Conservation (phyloP, 1,284 basidiomycete genomes). For the Takashimella koratensis region DNA sequence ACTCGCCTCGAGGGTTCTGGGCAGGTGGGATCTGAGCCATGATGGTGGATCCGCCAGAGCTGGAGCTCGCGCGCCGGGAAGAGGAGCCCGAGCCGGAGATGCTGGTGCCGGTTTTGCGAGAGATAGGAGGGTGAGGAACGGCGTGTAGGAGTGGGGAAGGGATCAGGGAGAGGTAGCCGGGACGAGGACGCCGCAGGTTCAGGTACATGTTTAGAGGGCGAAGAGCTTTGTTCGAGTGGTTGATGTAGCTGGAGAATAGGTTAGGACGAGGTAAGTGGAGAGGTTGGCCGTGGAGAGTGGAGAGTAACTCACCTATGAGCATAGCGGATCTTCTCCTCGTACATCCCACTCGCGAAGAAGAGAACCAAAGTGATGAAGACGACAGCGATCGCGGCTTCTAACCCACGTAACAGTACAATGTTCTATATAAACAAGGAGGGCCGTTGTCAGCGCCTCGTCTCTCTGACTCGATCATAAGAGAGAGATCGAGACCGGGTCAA, state of each 20-base stretch:
- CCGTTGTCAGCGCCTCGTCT: neutral
- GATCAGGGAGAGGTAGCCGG: conserved; percentile 53
- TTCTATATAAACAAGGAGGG: conserved; percentile 11
- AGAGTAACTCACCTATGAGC: conserved; percentile 72
- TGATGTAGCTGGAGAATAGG: conserved; percentile 71
- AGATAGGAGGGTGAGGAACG: conserved; percentile 61
- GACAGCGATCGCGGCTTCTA: conserved; percentile 72
- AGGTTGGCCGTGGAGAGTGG: neutral
- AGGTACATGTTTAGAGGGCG: conserved; percentile 95
- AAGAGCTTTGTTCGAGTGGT: conserved; percentile 88
- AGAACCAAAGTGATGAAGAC: conserved; percentile 83
- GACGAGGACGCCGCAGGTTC: conserved; percentile 72
- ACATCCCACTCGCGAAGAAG: conserved; percentile 96
- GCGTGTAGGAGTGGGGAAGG: conserved; percentile 57
- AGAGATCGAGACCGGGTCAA: neutral
- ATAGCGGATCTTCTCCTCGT: conserved; percentile 91
- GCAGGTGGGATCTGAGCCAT: conserved; percentile 84
- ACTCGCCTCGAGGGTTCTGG: conserved; percentile 85
- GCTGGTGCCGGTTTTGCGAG: conserved; percentile 17
- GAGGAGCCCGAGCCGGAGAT: conserved; percentile 11
- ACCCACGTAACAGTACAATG: conserved; percentile 24
- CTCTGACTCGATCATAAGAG: neutral
- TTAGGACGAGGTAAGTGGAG: neutral
- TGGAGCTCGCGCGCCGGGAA: conserved; percentile 5
- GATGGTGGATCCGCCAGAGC: conserved; percentile 39